Evolutionary conservation across 352 stramenopile genomes (phyloP).

Genomic region (Globisporangium apiculatum): DNA sequence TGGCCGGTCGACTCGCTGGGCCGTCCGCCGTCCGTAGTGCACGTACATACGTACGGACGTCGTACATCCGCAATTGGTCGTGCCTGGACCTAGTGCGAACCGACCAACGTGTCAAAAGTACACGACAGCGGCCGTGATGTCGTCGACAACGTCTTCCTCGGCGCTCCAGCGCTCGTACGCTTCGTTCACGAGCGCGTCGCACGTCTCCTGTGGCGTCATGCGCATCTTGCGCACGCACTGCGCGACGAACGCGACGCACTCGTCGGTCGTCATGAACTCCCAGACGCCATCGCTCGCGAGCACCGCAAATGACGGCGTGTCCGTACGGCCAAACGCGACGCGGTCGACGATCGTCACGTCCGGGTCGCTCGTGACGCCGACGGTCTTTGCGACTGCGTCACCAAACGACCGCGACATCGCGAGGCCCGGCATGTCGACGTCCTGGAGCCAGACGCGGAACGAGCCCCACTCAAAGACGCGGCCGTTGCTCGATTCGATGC

Average conservation of each 20-base stretch:
- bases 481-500: conserved; percentile 64
- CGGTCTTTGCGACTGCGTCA: conserved; percentile 69
- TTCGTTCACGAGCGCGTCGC: conserved; percentile 59
- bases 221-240: conserved; percentile 32
- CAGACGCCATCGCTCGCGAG: conserved; percentile 79
- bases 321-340: conserved; percentile 16
- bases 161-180: conserved; percentile 66
- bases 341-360: conserved; percentile 47
- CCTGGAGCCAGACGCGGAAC: conserved; percentile 77
- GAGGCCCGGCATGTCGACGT: conserved; percentile 79
- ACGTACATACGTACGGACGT: no score
- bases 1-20: no score
- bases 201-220: conserved; percentile 60
- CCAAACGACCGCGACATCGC: conserved; percentile 82
- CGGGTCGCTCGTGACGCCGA: conserved; percentile 67
- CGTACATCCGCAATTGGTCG: no score
- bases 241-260: conserved; percentile 61
- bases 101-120: conserved; percentile 37
- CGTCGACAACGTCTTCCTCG: conserved; percentile 78
- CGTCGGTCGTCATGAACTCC: conserved; percentile 74
- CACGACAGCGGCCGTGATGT: conserved; percentile 66
- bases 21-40: no score
- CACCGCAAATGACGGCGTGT: conserved; percentile 47
- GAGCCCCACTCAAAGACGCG: conserved; percentile 79
- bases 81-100: no score